Percentiles rank a stretch among this genome's conserved stretches.
Conservation (phyloP, 1,284 basidiomycete species). For the Heterobasidion occidentale region DNA sequence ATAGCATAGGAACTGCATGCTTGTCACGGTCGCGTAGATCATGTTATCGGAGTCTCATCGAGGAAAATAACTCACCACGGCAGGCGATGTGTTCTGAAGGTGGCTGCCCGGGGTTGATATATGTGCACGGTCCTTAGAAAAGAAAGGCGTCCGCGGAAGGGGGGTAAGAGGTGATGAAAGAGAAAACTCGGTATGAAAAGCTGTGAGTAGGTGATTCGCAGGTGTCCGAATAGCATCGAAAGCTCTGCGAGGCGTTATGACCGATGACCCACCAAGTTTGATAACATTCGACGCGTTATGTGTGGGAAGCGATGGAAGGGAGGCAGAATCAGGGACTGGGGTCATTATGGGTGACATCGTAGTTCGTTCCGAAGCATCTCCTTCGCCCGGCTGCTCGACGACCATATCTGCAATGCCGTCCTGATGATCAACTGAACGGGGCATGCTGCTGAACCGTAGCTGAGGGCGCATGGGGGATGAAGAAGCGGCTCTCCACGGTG, state of each 20-base stretch:
- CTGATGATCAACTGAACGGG: neutral
- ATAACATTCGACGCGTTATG: too few species aligned
- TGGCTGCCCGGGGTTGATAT: neutral
- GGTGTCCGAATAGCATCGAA: neutral
- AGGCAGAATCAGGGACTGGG: too few species aligned
- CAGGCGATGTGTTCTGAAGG: neutral
- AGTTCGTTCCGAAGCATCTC: too few species aligned
- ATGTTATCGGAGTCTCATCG: too few species aligned
- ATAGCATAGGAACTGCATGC: too few species aligned
- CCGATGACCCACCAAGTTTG: too few species aligned
- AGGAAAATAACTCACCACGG: neutral
- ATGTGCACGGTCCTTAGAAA: neutral
- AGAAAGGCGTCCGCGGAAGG: neutral
- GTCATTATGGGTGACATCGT: too few species aligned
- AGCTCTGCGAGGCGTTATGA: neutral
- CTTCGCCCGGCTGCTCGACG: neutral
- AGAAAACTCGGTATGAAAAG: neutral
- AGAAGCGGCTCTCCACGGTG: neutral
- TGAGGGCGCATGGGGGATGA: neutral
- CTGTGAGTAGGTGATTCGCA: neutral
- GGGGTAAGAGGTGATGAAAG: neutral
- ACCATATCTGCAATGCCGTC: neutral
- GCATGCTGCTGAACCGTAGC: conserved; percentile 2
- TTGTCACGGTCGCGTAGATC: too few species aligned
- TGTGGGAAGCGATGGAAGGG: too few species aligned